These are phyloP conservation scores for Bipolaris zeicola DNA, from an alignment of 2,329 filamentous ascomycete genomes.

Conservation along the genomic window DNA sequence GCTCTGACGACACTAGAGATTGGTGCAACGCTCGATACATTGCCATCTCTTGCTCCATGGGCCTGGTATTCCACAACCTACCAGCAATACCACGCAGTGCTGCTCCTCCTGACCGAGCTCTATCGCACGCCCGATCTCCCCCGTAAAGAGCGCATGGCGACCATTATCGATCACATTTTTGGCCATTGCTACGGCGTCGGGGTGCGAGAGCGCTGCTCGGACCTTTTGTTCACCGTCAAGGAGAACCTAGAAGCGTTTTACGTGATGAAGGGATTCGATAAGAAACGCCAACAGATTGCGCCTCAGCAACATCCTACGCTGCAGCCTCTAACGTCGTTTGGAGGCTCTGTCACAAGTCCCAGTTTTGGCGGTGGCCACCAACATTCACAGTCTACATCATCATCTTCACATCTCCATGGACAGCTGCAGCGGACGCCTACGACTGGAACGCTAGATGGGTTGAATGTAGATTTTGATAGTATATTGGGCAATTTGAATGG, in stretches of 20 bases:
- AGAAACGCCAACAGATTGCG: slow-evolving; percentile 28
- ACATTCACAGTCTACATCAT: slow-evolving; percentile 8
- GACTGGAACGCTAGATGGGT: slow-evolving; percentile 24
- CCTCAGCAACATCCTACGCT: slow-evolving; percentile 39
- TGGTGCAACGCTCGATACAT: slow-evolving; percentile 47
- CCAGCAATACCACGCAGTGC: slow-evolving; percentile 47
- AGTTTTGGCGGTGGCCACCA: slow-evolving; percentile 12
- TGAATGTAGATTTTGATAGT: slow-evolving; percentile 43
- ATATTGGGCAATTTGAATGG: slow-evolving; percentile 37
- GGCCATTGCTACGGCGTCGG: slow-evolving; percentile 48
- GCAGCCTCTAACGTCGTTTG: slow-evolving; percentile 29
- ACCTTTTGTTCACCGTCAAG: slow-evolving; percentile 46
- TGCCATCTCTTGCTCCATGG: slow-evolving; percentile 44
- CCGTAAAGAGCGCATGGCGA: slow-evolving; percentile 46
- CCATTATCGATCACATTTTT: slow-evolving; percentile 49
- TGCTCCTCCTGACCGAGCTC: slow-evolving; percentile 46
- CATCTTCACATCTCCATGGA: slow-evolving; percentile 13
- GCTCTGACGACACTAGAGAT: slow-evolving; percentile 47
- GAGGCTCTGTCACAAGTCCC: slow-evolving; percentile 12
- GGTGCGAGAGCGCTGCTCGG: slow-evolving; percentile 43
- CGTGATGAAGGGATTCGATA: slow-evolving; percentile 47
- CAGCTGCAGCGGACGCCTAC: slow-evolving; percentile 34
- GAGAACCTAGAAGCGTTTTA: slow-evolving; percentile 49
- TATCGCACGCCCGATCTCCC: slow-evolving; percentile 45
- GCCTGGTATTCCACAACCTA: slow-evolving; percentile 48